Evolutionary conservation across 495 filamentous ascomycete species (phyloP), one percentile per base, ranked within the genome.

Genomic region (Penicillium desertorum): DNA sequence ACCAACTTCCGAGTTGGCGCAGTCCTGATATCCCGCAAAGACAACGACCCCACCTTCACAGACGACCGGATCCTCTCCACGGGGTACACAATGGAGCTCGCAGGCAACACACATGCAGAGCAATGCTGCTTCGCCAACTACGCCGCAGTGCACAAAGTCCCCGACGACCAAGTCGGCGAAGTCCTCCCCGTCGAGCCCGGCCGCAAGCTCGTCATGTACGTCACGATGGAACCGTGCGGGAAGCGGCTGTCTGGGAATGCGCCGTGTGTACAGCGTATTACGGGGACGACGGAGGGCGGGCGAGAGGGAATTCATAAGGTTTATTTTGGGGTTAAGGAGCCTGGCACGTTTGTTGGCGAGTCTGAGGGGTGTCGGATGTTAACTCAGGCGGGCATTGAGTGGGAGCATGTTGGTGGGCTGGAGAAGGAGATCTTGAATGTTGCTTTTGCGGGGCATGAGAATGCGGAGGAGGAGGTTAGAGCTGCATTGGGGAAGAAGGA

Each of bases 1-100:
- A 91, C 90, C 42, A 97, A 97, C 71, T 98, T 89, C 77, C 85
- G 93, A 58, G 92, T 98, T 37, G 94, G 94, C 56, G 94, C 94
- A 7, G 64, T 96, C 44, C 76, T 98, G 29, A 77, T 96, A 27
- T 79, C 86, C 47, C 62, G 81, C 25, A 60, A 66, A 64, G 70
- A 74, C 37, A 55, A 61, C 22, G 69, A 74, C 45, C 52, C 60
- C 45, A 61, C 51, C 50, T 58, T 55, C 9, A 67, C 76, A 29
- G 81, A 88, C 62, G 74, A 80, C 58, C 63, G 61, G 16, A 79
- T 96, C 61, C 81, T 96, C 41, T 82, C 89, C 2, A 92, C 90
- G 2, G 92, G 93, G 49, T 97, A 92, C 77, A 96, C 92, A 8
- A 82, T 96, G 60, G 93, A 98, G 67, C 84, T 94, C 11, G 80